Percentiles rank a stretch among this genome's conserved stretches.
Conservation (phyloP, 805 yeast genomes). For the Teunomyces stri region DNA sequence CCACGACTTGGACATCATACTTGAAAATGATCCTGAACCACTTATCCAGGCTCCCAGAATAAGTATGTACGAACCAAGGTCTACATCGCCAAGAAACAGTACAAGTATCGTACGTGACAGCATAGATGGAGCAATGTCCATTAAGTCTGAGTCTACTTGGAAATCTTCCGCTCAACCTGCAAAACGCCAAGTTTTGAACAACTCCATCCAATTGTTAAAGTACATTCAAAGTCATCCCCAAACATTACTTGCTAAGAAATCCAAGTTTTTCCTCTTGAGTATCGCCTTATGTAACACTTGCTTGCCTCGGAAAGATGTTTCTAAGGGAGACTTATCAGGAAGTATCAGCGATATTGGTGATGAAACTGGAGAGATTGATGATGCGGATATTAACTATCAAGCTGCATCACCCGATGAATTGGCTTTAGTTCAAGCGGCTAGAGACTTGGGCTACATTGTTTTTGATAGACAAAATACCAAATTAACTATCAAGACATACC, state of each 20-base stretch:
- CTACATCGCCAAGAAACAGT: conserved; percentile 7
- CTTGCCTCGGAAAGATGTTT: conserved; percentile 56
- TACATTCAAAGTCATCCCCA: conserved; percentile 73
- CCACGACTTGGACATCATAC: conserved; percentile 63
- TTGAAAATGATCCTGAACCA: conserved; percentile 18
- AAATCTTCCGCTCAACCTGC: conserved; percentile 48
- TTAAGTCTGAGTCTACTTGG: conserved; percentile 37
- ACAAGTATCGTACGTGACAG: conserved; percentile 33
- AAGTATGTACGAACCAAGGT: conserved; percentile 2
- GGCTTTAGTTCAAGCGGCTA: conserved; percentile 90
- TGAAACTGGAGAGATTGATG: conserved; percentile 13
- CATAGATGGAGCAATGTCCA: conserved; percentile 23
- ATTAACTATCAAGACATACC: conserved; percentile 73
- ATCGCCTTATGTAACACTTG: conserved; percentile 90
- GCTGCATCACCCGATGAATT: conserved; percentile 96
- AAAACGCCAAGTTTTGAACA: conserved; percentile 39
- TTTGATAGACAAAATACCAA: conserved; percentile 60
- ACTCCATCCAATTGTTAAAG: conserved; percentile 62
- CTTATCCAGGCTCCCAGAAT: conserved; percentile 4
- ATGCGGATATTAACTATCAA: conserved; percentile 62
- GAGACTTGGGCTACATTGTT: conserved; percentile 91
- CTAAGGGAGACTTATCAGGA: conserved; percentile 1
- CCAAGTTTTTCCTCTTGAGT: conserved; percentile 74
- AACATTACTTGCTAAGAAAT: conserved; percentile 65
- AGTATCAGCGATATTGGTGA: conserved; percentile 4